Conservation (phyloP, 176 grass and related monocot species). For the Oryza rufipogon region DNA sequence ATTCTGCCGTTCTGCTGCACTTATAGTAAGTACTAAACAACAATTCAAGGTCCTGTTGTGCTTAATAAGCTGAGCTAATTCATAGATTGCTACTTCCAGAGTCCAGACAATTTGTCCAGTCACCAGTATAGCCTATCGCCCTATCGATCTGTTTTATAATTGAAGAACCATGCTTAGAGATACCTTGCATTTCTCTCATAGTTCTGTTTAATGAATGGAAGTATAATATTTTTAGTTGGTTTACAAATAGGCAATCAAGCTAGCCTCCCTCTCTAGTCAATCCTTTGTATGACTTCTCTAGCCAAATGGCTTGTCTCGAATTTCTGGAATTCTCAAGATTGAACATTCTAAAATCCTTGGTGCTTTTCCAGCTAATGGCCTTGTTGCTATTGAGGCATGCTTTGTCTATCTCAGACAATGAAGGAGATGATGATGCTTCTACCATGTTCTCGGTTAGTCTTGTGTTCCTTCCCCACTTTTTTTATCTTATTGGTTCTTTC, state of each 20-base stretch:
- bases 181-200: neutral
- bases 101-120: conserved; percentile 1
- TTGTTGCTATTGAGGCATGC: conserved; percentile 85
- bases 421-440: conserved; percentile 82
- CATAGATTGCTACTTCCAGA: neutral
- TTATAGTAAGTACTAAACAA: conserved; percentile 69
- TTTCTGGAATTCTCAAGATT: conserved; percentile 20
- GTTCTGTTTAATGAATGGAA: conserved; percentile 13
- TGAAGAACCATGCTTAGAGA: neutral
- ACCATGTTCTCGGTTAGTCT: conserved; percentile 86
- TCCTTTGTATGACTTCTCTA: neutral
- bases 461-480: neutral
- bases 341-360: neutral
- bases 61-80: neutral
- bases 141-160: neutral
- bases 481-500: conserved; percentile 8
- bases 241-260: neutral
- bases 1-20: conserved; percentile 82
- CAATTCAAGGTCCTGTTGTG: neutral
- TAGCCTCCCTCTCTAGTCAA: neutral
- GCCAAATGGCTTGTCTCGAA: neutral
- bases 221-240: conserved; percentile 22
- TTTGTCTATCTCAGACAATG: conserved; percentile 72
- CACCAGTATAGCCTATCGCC: neutral
- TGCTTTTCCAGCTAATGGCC: conserved; percentile 75